Evolutionary conservation across 495 filamentous ascomycete species (phyloP), one percentile per base, ranked within the genome.

Genomic region (Aspergillus bertholletiae): DNA sequence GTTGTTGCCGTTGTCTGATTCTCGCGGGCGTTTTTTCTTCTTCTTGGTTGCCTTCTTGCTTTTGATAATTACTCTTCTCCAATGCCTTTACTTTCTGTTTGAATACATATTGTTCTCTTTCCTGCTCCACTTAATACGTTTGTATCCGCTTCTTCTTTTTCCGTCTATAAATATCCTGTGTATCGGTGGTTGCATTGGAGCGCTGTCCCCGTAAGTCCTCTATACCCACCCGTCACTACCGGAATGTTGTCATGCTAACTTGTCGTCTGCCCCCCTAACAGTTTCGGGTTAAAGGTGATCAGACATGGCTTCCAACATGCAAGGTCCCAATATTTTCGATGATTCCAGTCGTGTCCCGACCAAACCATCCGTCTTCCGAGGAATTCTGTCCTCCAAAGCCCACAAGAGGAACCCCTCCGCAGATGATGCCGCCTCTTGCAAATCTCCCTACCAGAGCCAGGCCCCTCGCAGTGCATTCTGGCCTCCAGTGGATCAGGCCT

Each of bases 271-370:
- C n/a, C n/a, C 49, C 23, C 21, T 23, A 24, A 26, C 53, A 68
- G 68, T 67, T 68, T 65, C 65, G 65, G 67, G 64, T 56, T 59
- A 63, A 69, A 66, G 61, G 58, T 58, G 56, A 70, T 68, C 64
- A 54, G 60, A 65, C 40, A 77, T 77, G 74, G 66, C 70, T 53
- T 55, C 65, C 47, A 70, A 46, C 61, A 60, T 60, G 32, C 62
- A 70, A 45, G 61, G 59, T 46, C 73, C 74, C n/a, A 62, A 65
- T 53, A 77, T 77, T 56, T 77, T 77, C 51, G 74, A 77, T 45
- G 74, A 77, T 64, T 61, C 72, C 39, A 67, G 56, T 47, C 71
- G 73, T 50, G 46, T 61, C 15, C 67, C 72, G 8, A 55, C 66
- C 47, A 74, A 69, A 51, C 54, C 73, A 15, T 80, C 77, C 13